Base-by-base conservation (phyloP, 176 grass and related monocot species). In the Oryza glumipatula region DNA sequence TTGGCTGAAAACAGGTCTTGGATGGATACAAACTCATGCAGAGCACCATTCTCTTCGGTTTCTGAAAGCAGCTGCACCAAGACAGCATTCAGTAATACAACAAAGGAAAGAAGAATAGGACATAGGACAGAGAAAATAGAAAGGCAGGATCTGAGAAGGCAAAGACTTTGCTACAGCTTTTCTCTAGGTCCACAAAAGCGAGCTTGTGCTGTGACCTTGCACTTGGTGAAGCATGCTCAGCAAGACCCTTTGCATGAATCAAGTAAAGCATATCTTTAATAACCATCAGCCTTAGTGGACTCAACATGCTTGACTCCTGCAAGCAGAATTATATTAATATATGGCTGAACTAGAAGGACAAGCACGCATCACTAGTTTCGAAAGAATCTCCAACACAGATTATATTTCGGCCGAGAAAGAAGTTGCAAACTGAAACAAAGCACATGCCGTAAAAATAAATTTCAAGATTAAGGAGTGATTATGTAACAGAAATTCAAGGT, bases 191-290 rank as follows among this genome's bases (percentile, higher is more conserved):
- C 44, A 98, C 69, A 67, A 95, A 95, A 88, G 87, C 77, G 70
- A 94, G 83, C 58, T 81, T 82, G 30, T 83, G 66, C 49, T 79
- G 87, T 16, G 80, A 89, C 67, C 84, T 88, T 83, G 80, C 46
- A 69, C 68, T 87, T 75, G 85, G 89, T 32, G 80, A 90, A 10
- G 44, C 88, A 80, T 90, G 78, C 39, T 95, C 93, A 72, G 93
- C 83, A 87, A 98, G 93, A 80, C 74, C 91, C 89, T 89, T 28
- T 39, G 80, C 70, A 81, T 95, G 80, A 88, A 95, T 90, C 65
- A 95, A 83, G 61, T 94, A 98, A 70, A 88, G 80, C 89, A 94
- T 94, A 52, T 98, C 96, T 51, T 86, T 82, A 48, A 95, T 78
- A 81, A 95, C 70, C 91, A 95, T 92, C 84, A 98, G 86, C 68